Evolutionary conservation across 495 filamentous ascomycete species (phyloP).

Genomic region (Astrothelium macrocarpum): DNA sequence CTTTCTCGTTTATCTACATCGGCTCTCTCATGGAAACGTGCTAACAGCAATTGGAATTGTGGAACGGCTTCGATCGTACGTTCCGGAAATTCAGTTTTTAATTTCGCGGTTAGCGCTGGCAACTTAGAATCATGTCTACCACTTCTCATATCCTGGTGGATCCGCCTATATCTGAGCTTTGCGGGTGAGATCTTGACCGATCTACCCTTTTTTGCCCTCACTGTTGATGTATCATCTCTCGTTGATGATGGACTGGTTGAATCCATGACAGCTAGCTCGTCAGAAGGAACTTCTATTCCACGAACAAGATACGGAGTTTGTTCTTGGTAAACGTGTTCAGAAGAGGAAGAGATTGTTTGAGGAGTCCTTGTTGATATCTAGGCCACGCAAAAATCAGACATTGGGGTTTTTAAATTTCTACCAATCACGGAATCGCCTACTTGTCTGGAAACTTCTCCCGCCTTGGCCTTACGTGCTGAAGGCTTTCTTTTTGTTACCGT

Average conservation of each 20-base stretch:
- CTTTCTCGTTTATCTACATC: background rate
- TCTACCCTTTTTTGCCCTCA: background rate
- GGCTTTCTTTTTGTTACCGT: background rate
- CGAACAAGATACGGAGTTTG: background rate
- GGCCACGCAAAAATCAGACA: background rate
- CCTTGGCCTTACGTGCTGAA: background rate
- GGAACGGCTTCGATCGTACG: background rate
- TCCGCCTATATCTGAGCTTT: background rate
- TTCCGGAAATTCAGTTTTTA: background rate
- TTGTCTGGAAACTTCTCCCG: background rate
- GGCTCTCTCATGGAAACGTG: background rate
- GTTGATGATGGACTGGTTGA: background rate
- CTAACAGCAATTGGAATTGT: background rate
- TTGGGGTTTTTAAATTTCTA: background rate
- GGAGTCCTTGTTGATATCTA: background rate
- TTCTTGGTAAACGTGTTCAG: conserved; percentile 2
- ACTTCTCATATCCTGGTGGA: background rate
- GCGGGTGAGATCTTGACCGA: background rate
- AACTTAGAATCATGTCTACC: background rate
- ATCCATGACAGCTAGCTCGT: background rate
- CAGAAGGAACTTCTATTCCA: background rate
- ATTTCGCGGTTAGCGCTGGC: background rate
- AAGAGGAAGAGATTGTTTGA: background rate
- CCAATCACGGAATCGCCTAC: background rate
- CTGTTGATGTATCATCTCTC: background rate